phyloP scores from a whole-genome alignment of 2,329 filamentous ascomycete species.

The Camillea tinctor region DNA sequence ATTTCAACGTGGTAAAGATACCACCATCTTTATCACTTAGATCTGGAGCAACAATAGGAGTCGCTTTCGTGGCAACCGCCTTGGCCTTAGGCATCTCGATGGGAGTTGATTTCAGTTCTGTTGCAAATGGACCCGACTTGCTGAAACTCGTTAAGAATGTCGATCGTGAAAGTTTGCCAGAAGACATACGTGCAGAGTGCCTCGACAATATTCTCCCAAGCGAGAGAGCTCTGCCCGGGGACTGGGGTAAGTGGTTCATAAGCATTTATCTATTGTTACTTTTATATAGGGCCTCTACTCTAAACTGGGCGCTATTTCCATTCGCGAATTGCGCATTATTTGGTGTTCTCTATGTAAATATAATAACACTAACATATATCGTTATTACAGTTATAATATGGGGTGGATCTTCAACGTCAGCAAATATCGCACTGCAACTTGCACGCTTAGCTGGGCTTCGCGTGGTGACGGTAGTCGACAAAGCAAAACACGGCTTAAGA shows the following conservation, averaged over 20 bases:
- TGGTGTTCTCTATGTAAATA: background rate
- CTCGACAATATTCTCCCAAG: constrained; percentile 49
- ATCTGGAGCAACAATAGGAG: constrained; percentile 63
- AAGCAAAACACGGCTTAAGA: constrained; percentile 61
- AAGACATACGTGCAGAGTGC: constrained; percentile 63
- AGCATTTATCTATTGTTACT: too few species aligned
- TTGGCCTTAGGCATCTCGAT: constrained; percentile 68
- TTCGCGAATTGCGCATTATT: background rate
- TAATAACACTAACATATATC: background rate
- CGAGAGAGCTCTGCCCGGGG: constrained; percentile 58
- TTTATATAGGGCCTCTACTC: too few species aligned
- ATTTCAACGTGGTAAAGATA: constrained; percentile 64
- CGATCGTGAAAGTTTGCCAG: constrained; percentile 48
- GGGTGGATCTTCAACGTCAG: constrained; percentile 72
- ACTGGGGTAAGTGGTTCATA: constrained; percentile 47
- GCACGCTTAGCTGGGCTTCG: constrained; percentile 64
- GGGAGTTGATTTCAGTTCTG: constrained; percentile 61
- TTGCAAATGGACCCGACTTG: constrained; percentile 58
- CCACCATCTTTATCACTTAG: constrained; percentile 52
- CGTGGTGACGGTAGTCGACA: constrained; percentile 66
- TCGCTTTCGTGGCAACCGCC: constrained; percentile 69
- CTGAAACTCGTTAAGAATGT: constrained; percentile 48
- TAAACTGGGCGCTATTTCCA: background rate
- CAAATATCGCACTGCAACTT: constrained; percentile 64
- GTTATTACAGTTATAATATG: constrained; percentile 59